Evolutionary conservation across 352 stramenopile species (phyloP), one percentile per base, ranked within the genome.

Genomic region (Globisporangium parvum): DNA sequence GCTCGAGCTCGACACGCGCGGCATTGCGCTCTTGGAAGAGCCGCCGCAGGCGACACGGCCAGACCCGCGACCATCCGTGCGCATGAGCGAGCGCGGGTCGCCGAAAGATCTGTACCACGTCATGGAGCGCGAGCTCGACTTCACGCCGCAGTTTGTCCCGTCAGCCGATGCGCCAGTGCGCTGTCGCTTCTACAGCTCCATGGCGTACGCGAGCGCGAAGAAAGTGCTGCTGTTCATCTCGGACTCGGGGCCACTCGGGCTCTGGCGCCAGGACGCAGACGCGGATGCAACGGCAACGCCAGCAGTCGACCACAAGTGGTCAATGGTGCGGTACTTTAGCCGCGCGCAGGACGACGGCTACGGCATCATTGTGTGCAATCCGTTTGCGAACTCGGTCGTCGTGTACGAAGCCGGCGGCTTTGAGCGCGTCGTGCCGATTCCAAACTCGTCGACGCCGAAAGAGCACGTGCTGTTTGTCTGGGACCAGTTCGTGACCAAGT

Each of bases 381-480:
- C 86, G 26, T 95, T 92, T 57, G 79, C 80, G 10, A 95, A 95
- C 55, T 88, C 66, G n/a, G 84, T 85, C 15, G 82, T 93, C 6
- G 86, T 95, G 12, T 94, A 93, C 60, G 86, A 96, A 75, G 84
- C 85, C 4, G 86, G 86, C 42, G 86, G 86, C 0, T 89, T 93
- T 49, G 86, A 95, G 53, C 81, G 86, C n/a, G 73, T 77, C 21
- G 80, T 95, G 52, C 86, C 86, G 12, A 81, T 95, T 53, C 86
- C 84, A 6, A 89, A 89, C 69, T 95, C 86, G 9, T 75, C 78
- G 1, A 85, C 84, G 11, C 86, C 86, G 0, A 84, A 79, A n/a
- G 86, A 95, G 56, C 86, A 95, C 66, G 75, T 92, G 40, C 66
- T 90, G 18, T 95, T 90, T 53, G 84, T 95, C n/a, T 95, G 86